Evolutionary conservation across 371 early-diverging fungal genomes (phyloP), one percentile per base, ranked within the genome.

Genomic region (Gilbertella persicaria): DNA sequence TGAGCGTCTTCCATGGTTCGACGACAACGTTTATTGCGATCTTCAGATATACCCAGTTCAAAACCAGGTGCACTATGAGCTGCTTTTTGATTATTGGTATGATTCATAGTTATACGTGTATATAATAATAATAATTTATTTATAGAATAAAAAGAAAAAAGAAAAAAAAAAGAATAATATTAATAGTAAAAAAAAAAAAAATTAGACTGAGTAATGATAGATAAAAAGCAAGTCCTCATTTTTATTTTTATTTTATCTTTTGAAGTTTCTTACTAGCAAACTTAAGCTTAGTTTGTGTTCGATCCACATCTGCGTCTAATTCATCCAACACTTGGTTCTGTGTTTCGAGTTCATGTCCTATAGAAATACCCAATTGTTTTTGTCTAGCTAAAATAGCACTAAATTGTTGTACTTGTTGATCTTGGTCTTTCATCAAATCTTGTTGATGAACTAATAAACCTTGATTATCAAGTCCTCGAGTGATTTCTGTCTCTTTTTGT

Each of bases 1-100:
- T 98, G 97, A 9, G 97, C 87, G 66, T 98, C 95, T 88, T 98
- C 97, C 96, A 97, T 97, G n/a, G 93, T 94, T 71, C 96, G 72
- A 51, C 97, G 75, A 66, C 90, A 91, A 24, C 90, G 82, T 58
- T 86, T 87, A 72, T 97, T 97, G 50, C 91, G 75, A 75, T 95
- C 96, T 58, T 93, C 92, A 28, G 84, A 64, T 35, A 95, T 78
- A 17, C 95, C 95, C 20, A 93, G 46, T 29, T 55, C 24, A 37
- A 78, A 78, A 16, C 78, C 78, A 49, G 66, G 45, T 37, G 72
- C 71, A 41, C 19, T 46, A 58, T 52, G 50, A 40, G 53, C 20
- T 23, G 21, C 14, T 51, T 50, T 45, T 39, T 26, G 21, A 13
- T n/a, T n/a, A 26, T 38, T 45, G 37, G 45, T 36, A 35, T 45